These are phyloP conservation scores for Periconia sp. DNA, from an alignment of 2,329 filamentous ascomycete species.

Conservation along the genomic window DNA sequence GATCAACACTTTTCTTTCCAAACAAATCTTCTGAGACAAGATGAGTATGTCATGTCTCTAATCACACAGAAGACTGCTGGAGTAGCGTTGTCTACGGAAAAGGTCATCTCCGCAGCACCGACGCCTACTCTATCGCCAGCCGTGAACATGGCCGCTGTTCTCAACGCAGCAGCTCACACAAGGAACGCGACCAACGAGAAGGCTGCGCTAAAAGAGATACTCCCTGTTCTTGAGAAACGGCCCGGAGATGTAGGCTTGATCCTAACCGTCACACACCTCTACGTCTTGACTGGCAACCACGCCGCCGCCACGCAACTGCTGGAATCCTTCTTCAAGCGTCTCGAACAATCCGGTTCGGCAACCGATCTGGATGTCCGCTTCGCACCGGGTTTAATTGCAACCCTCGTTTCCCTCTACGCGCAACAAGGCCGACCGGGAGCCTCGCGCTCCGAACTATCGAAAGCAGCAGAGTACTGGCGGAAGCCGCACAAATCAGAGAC, in stretches of 20 bases:
- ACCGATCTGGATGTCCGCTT: conserved; percentile 71
- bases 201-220: conserved; percentile 68
- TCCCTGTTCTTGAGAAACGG: conserved; percentile 70
- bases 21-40: conserved; percentile 60
- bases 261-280: conserved; percentile 79
- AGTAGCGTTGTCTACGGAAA: conserved; percentile 58
- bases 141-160: conserved; percentile 60
- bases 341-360: conserved; percentile 63
- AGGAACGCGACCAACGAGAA: conserved; percentile 62
- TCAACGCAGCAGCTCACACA: conserved; percentile 75
- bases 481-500: conserved; percentile 55
- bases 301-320: conserved; percentile 74
- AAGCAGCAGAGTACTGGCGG: conserved; percentile 81
- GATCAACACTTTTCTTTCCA: conserved; percentile 76
- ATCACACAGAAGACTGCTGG: conserved; percentile 69
- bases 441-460: conserved; percentile 72
- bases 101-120: conserved; percentile 51
- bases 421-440: conserved; percentile 72
- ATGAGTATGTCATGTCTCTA: conserved; percentile 66
- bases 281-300: conserved; percentile 70
- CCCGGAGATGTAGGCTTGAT: conserved; percentile 80
- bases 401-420: conserved; percentile 77
- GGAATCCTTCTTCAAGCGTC: conserved; percentile 70
- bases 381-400: conserved; percentile 80
- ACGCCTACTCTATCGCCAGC: conserved; percentile 51